A percentile compares a stretch with the other conserved stretches of the same genome.
phyloP scores from a whole-genome alignment of 306 rosid species.

The Sicyos edulis region DNA sequence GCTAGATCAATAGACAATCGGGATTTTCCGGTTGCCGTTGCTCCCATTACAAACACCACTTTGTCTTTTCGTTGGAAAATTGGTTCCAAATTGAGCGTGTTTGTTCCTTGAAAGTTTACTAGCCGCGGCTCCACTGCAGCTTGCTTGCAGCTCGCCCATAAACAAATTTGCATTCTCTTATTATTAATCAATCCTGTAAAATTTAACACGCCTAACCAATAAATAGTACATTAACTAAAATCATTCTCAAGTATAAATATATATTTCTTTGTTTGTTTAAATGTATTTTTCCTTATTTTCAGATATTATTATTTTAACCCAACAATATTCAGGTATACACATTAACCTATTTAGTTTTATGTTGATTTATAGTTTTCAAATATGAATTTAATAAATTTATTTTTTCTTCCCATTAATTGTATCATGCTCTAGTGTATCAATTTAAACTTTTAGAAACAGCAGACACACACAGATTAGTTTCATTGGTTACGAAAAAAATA shows the following conservation, averaged over 20 bases:
- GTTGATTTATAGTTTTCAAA: no score
- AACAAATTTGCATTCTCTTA: constrained; percentile 14
- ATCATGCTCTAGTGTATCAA: no score
- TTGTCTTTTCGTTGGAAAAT: constrained; percentile 47
- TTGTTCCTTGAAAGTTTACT: constrained; percentile 32
- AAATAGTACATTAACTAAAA: background rate
- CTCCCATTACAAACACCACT: constrained; percentile 60
- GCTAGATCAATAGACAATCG: constrained; percentile 63
- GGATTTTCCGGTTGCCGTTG: constrained; percentile 79
- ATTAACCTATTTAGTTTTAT: no score
- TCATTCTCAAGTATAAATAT: no score
- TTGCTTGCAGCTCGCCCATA: constrained; percentile 39
- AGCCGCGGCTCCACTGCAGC: constrained; percentile 28
- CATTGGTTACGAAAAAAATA: background rate
- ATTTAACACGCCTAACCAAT: background rate
- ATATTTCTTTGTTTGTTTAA: no score
- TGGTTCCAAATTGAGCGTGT: constrained; percentile 24
- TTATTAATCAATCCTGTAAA: background rate
- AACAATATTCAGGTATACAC: no score
- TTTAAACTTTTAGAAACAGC: background rate
- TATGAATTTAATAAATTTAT: no score
- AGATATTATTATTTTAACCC: no score
- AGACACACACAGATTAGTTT: background rate
- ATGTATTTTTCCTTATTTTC: no score
- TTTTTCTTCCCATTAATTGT: no score